These are phyloP conservation scores for Luffa aegyptiaca DNA, from an alignment of 306 rosid genomes.

Conservation along the genomic window DNA sequence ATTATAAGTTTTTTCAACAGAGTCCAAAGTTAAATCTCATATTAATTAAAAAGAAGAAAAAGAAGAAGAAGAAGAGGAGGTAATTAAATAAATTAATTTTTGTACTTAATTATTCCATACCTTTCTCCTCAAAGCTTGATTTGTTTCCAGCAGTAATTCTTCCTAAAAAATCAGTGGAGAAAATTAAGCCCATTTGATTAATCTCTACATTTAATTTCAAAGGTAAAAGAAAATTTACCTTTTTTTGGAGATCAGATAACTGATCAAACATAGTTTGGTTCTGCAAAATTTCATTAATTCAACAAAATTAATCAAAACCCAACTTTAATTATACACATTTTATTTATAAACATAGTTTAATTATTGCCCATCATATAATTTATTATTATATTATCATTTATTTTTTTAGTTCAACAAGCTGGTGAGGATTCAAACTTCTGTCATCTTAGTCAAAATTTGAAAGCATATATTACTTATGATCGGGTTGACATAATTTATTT, in stretches of 20 bases:
- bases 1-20: no score
- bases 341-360: no score
- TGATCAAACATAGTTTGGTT: slow-evolving; percentile 48
- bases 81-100: background rate
- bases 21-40: no score
- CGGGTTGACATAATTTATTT: background rate
- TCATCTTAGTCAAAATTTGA: no score
- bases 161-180: slow-evolving; percentile 30
- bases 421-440: no score
- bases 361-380: no score
- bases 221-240: slow-evolving; percentile 28
- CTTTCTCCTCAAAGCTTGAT: slow-evolving; percentile 42
- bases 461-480: no score
- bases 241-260: slow-evolving; percentile 43
- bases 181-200: background rate
- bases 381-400: no score
- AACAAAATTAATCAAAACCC: background rate
- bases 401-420: background rate
- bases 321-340: no score
- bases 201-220: background rate
- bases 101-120: slow-evolving; percentile 14
- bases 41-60: background rate
- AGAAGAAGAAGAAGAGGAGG: no score
- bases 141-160: slow-evolving; percentile 47
- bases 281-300: slow-evolving; percentile 24